Conservation (phyloP, 1,139 yeast genomes). For the Kluyveromyces sp. region DNA sequence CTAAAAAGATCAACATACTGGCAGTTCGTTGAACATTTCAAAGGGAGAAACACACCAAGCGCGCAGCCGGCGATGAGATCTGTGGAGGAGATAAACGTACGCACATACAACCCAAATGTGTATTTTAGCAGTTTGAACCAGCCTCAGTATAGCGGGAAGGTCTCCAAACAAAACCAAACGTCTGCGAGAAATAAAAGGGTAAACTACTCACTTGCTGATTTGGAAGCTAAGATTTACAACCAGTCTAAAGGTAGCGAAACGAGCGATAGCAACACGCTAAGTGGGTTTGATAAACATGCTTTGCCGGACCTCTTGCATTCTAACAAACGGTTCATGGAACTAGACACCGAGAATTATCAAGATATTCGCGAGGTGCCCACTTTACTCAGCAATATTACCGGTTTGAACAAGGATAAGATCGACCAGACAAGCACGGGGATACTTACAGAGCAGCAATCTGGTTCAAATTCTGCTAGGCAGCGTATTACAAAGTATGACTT, state of each 20-base stretch:
- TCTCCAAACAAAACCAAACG: conserved; percentile 13
- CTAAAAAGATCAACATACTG: neutral
- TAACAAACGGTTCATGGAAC: conserved; percentile 29
- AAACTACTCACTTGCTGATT: conserved; percentile 31
- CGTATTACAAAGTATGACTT: conserved; percentile 23
- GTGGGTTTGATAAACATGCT: conserved; percentile 22
- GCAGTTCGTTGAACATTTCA: neutral
- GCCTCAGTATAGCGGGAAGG: conserved; percentile 17
- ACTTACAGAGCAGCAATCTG: conserved; percentile 9
- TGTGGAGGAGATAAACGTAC: conserved; percentile 32
- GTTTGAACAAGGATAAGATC: conserved; percentile 27
- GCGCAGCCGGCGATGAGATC: conserved; percentile 14
- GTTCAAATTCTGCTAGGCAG: conserved; percentile 14
- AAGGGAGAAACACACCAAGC: no score
- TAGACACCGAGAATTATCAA: conserved; percentile 28
- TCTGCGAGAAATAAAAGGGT: conserved; percentile 23
- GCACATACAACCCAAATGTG: conserved; percentile 29
- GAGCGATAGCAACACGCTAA: conserved; percentile 7
- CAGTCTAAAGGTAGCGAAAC: conserved; percentile 9
- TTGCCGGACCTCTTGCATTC: conserved; percentile 29
- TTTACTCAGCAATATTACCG: conserved; percentile 27
- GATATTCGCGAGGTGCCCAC: conserved; percentile 27
- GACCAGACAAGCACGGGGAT: conserved; percentile 19
- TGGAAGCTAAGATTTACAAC: conserved; percentile 29
- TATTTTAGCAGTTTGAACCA: conserved; percentile 29